Conservation (phyloP, 306 rosid genomes). For the Abrus pulchellus region DNA sequence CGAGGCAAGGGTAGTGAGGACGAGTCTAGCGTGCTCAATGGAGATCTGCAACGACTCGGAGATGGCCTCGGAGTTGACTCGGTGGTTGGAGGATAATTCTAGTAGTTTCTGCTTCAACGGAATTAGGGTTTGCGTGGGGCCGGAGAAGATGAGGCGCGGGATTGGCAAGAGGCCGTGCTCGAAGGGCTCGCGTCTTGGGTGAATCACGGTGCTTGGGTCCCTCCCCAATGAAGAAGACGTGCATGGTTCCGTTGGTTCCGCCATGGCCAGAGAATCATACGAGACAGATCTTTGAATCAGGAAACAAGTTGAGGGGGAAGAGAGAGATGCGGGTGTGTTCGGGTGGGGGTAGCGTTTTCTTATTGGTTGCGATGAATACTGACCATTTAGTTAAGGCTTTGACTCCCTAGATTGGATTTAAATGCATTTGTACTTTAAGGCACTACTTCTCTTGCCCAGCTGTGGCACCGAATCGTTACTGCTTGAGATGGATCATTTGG, state of each 20-base stretch:
- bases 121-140: slow-evolving; percentile 95
- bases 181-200: slow-evolving; percentile 90
- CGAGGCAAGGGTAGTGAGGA: slow-evolving; percentile 84
- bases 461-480: slow-evolving; percentile 23
- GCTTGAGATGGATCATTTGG: neutral
- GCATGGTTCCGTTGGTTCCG: slow-evolving; percentile 71
- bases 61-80: slow-evolving; percentile 67
- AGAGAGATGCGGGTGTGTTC: slow-evolving; percentile 48
- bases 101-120: slow-evolving; percentile 83
- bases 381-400: slow-evolving; percentile 6
- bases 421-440: neutral
- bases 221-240: slow-evolving; percentile 57
- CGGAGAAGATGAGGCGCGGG: slow-evolving; percentile 86
- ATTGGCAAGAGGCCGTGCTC: slow-evolving; percentile 95
- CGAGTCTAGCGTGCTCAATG: slow-evolving; percentile 79
- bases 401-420: neutral
- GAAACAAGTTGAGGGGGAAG: slow-evolving; percentile 34
- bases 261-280: slow-evolving; percentile 62
- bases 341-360: slow-evolving; percentile 47
- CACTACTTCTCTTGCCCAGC: neutral
- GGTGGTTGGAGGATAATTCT: slow-evolving; percentile 56
- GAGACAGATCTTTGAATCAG: slow-evolving; percentile 54
- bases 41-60: slow-evolving; percentile 95
- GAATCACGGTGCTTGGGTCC: slow-evolving; percentile 72
- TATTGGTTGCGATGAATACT: slow-evolving; percentile 16